A percentile compares a stretch with the other conserved stretches of the same genome.
Conservation (phyloP, 2,329 filamentous ascomycete species). For the Monilinia polystroma region DNA sequence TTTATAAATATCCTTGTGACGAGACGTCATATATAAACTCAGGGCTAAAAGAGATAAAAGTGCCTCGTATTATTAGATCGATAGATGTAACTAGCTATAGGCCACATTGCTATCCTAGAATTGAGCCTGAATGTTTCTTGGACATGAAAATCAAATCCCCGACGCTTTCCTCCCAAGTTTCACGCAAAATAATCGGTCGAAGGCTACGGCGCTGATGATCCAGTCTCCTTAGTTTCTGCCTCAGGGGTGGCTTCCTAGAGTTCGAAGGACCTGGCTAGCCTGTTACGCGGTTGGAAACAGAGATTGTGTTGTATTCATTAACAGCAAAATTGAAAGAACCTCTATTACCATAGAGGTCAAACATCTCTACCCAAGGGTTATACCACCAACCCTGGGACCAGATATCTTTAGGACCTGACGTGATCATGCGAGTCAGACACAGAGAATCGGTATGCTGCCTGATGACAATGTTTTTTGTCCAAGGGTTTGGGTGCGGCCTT, state of each 20-base stretch:
- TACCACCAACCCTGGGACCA: background rate
- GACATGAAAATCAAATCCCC: background rate
- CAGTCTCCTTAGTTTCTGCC: background rate
- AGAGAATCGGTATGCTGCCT: background rate
- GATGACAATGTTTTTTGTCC: conserved; percentile 1
- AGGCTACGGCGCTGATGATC: background rate
- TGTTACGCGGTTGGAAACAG: background rate
- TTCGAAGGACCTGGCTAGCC: background rate
- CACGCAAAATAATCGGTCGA: background rate
- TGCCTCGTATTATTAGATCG: background rate
- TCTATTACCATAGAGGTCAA: conserved; percentile 4
- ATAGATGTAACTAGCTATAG: background rate
- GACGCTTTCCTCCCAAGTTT: background rate
- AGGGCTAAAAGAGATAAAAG: background rate
- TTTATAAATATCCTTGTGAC: background rate
- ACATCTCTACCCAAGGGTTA: background rate
- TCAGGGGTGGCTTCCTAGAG: background rate
- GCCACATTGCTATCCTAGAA: background rate
- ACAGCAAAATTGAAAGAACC: background rate
- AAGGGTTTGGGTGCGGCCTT: background rate
- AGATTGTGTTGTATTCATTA: background rate
- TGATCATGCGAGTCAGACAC: background rate
- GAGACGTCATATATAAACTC: background rate
- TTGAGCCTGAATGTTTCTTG: background rate
- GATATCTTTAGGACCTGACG: background rate